These are phyloP conservation scores for Russula olivacea DNA, from an alignment of 768 basidiomycete genomes.

Conservation along the genomic window DNA sequence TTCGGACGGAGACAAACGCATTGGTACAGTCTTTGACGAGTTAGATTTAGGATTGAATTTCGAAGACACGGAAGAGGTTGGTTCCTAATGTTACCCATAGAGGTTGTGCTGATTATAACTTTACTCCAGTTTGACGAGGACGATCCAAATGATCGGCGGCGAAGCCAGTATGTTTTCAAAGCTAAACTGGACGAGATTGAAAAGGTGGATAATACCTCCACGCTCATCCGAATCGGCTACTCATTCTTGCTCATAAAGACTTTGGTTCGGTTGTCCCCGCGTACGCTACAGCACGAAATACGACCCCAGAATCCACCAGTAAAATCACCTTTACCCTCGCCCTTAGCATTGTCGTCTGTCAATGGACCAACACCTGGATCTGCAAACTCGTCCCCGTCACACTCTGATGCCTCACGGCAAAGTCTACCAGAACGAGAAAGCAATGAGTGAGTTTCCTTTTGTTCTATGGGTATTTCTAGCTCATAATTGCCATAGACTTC, in stretches of 20 bases:
- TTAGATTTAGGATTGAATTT: slow-evolving; percentile 41
- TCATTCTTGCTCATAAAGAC: slow-evolving; percentile 36
- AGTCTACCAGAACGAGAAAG: not conserved
- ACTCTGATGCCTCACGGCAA: not conserved
- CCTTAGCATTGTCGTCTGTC: slow-evolving; percentile 16
- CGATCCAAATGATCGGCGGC: slow-evolving; percentile 68
- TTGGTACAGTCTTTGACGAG: slow-evolving; percentile 42
- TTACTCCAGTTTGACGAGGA: slow-evolving; percentile 53
- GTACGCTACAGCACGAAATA: slow-evolving; percentile 29
- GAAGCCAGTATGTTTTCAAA: slow-evolving; percentile 69
- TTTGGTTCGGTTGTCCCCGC: slow-evolving; percentile 63
- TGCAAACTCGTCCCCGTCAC: not conserved
- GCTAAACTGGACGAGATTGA: slow-evolving; percentile 78
- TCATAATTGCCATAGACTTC: slow-evolving; percentile 1
- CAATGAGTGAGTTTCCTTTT: slow-evolving; percentile 17
- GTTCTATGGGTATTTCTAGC: not conserved
- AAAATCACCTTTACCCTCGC: slow-evolving; percentile 3
- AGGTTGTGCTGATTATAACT: slow-evolving; percentile 22
- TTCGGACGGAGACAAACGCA: slow-evolving; percentile 38
- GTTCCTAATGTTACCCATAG: not conserved
- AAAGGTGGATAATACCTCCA: slow-evolving; percentile 38
- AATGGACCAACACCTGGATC: slow-evolving; percentile 11
- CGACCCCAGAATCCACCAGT: slow-evolving; percentile 8
- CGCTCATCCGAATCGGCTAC: not conserved
- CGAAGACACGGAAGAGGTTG: slow-evolving; percentile 38